These are phyloP conservation scores for Fusarium acutatum DNA, from an alignment of 2,329 filamentous ascomycete genomes.

Conservation along the genomic window DNA sequence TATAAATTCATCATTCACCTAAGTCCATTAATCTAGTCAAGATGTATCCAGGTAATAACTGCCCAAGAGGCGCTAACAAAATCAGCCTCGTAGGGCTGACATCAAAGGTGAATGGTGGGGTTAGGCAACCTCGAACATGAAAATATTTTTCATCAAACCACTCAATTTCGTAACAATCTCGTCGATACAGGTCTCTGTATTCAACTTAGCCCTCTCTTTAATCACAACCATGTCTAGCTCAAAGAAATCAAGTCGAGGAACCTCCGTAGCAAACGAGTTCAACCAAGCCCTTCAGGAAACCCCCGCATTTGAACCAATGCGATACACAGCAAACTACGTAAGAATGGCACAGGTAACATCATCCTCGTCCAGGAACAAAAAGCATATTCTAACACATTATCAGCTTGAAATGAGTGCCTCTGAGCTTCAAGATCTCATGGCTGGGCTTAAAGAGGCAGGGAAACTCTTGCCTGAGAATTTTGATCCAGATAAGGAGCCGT, in stretches of 20 bases:
- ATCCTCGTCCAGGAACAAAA: accelerated
- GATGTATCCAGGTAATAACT: accelerated
- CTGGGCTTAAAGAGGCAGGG: not conserved
- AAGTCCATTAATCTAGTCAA: accelerated
- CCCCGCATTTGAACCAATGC: conserved; percentile 10
- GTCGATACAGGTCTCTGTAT: accelerated
- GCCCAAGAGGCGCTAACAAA: too few relatives aligned
- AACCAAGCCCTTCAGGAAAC: not conserved
- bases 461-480: not conserved
- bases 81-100: conserved; percentile 9
- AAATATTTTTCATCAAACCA: not conserved
- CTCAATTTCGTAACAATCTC: not conserved
- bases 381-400: not conserved
- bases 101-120: not conserved
- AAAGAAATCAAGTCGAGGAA: not conserved
- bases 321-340: not conserved
- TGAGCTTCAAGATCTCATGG: conserved; percentile 4
- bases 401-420: not conserved
- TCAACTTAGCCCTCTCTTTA: accelerated
- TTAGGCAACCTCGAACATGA: not conserved
- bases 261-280: not conserved
- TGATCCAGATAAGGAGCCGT: not conserved
- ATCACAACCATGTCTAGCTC: not conserved
- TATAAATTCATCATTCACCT: accelerated
- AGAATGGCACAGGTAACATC: not conserved